Conservation (phyloP, 179 eudicot genomes). For the Drosera spatulata region DNA sequence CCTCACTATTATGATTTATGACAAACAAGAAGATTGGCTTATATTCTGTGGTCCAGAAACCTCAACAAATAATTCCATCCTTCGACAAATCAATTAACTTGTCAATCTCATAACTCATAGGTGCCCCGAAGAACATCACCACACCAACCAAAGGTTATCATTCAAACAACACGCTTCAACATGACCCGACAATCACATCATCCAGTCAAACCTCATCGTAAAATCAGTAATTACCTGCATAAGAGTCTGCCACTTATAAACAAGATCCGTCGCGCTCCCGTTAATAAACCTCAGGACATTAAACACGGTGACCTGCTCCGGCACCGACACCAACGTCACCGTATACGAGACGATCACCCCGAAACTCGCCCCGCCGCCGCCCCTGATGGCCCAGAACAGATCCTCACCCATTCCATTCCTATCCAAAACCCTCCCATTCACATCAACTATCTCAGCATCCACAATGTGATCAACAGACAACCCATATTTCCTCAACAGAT, state of each 20-base stretch:
- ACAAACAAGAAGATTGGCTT: too few relatives aligned
- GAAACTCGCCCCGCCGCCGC: conserved; percentile 25
- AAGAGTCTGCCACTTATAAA: conserved; percentile 13
- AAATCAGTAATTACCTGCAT: neutral
- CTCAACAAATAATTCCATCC: too few relatives aligned
- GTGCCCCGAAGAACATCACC: too few relatives aligned
- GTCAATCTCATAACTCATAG: too few relatives aligned
- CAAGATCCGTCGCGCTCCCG: conserved; percentile 4
- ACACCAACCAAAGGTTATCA: too few relatives aligned
- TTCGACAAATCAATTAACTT: too few relatives aligned
- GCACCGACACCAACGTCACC: conserved; percentile 13
- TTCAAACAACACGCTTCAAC: too few relatives aligned
- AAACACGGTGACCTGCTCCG: conserved; percentile 2
- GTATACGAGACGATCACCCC: conserved; percentile 15
- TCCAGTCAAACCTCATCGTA: too few relatives aligned
- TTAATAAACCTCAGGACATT: neutral
- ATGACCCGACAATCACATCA: too few relatives aligned
- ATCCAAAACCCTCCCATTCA: conserved; percentile 17
- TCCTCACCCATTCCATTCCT: conserved; percentile 23
- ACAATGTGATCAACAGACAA: conserved; percentile 16
- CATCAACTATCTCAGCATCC: conserved; percentile 20
- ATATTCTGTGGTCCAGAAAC: too few relatives aligned
- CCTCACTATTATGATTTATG: too few relatives aligned
- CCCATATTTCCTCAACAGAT: conserved; percentile 17
- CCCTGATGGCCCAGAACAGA: conserved; percentile 29